A percentile compares a stretch with the other conserved stretches of the same genome.
phyloP scores from a whole-genome alignment of 1,139 yeast genomes.

The Geotrichum macrosporum region DNA sequence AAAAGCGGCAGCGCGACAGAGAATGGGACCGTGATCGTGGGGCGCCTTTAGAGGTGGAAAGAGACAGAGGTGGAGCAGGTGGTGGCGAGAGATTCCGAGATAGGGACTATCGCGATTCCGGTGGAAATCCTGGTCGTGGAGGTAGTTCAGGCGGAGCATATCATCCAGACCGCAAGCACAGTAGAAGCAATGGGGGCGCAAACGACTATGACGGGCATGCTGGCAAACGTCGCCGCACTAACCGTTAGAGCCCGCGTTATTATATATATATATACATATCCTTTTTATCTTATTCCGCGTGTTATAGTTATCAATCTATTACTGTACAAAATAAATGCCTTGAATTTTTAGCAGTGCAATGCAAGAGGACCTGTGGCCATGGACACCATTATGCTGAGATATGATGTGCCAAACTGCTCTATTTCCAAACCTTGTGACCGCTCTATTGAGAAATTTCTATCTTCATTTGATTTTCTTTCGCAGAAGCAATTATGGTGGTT shows the following conservation, averaged over 20 bases:
- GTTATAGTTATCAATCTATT: no score
- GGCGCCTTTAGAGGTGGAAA: constrained; percentile 1
- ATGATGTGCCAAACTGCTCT: no score
- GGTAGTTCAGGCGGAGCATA: constrained; percentile 10
- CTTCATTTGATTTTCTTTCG: no score
- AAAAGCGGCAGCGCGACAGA: constrained; percentile 24
- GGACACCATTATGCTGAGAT: no score
- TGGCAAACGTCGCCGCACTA: constrained; percentile 17
- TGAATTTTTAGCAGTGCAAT: no score
- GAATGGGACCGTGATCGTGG: constrained; percentile 22
- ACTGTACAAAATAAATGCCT: no score
- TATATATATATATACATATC: no score
- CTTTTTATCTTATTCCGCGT: not conserved
- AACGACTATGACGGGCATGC: constrained; percentile 14
- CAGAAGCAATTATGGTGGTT: no score
- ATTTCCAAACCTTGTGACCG: no score
- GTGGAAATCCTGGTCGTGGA: constrained; percentile 16
- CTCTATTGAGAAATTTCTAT: no score
- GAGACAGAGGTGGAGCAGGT: constrained; percentile 21
- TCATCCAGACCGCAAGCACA: constrained; percentile 8
- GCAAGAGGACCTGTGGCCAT: no score
- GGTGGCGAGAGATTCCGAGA: constrained; percentile 18
- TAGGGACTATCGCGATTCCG: constrained; percentile 12
- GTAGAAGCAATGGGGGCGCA: constrained; percentile 12
- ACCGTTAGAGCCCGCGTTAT: constrained; percentile 10